phyloP scores from a whole-genome alignment of 257 asterid genomes.

The Cruciata laevipes region DNA sequence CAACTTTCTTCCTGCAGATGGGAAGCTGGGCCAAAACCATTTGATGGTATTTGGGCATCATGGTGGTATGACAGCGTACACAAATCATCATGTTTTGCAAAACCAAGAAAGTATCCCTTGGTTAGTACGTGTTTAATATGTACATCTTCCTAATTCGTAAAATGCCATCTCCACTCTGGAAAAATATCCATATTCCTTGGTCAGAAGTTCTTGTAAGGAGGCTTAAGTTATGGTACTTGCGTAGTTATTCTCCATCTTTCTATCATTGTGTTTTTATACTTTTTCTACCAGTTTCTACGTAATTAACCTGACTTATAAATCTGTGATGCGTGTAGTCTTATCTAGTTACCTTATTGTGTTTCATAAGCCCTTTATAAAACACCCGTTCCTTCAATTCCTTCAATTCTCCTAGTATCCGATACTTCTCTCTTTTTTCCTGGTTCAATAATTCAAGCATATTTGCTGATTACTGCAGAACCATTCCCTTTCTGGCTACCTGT shows the following conservation, averaged over 20 bases:
- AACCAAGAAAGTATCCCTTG: conserved; percentile 47
- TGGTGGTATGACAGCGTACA: conserved; percentile 65
- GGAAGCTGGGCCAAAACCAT: conserved; percentile 75
- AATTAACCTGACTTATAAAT: background rate
- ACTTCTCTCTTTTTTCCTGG: background rate
- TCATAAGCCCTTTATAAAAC: background rate
- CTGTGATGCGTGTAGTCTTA: background rate
- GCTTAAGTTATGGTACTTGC: background rate
- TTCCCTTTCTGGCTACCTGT: background rate
- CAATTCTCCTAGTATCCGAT: background rate
- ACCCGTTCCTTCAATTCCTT: background rate
- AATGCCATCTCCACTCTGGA: background rate
- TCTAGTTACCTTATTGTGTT: background rate
- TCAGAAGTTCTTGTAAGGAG: conserved; percentile 1
- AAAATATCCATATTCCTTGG: background rate
- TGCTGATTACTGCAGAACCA: background rate
- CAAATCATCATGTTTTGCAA: conserved; percentile 51
- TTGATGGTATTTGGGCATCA: conserved; percentile 83
- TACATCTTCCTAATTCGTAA: background rate
- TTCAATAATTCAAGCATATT: background rate
- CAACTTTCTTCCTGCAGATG: conserved; percentile 40
- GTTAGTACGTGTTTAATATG: conserved; percentile 23
- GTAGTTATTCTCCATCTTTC: background rate
- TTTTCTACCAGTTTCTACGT: background rate
- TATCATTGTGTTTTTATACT: background rate